These are phyloP conservation scores for Polygonum maritimum DNA, from an alignment of 148 eudicot genomes.

Conservation along the genomic window DNA sequence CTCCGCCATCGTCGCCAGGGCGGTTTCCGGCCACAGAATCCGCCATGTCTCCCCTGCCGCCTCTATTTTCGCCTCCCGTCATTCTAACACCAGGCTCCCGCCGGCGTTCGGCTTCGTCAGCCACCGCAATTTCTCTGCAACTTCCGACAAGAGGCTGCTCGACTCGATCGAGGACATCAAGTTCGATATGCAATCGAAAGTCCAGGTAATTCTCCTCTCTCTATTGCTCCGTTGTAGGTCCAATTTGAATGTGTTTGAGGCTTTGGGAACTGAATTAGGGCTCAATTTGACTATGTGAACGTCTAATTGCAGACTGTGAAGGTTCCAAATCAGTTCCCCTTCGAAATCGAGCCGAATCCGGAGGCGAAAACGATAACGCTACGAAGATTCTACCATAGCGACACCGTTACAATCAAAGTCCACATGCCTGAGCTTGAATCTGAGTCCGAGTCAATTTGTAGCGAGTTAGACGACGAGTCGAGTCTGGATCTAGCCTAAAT, in stretches of 20 bases:
- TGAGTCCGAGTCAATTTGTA: conserved; percentile 12
- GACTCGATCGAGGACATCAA: conserved; percentile 45
- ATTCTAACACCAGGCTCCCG: conserved; percentile 12
- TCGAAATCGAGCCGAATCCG: conserved; percentile 34
- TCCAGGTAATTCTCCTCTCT: neutral
- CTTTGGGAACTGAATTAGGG: neutral
- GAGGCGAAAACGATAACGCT: conserved; percentile 46
- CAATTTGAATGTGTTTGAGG: neutral
- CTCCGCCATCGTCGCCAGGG: conserved; percentile 26
- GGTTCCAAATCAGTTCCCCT: conserved; percentile 44
- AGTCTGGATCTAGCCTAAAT: conserved; percentile 38
- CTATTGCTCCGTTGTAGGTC: neutral
- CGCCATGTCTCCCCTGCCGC: conserved; percentile 17
- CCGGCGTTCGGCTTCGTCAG: conserved; percentile 6
- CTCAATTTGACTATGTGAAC: neutral
- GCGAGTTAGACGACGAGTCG: conserved; percentile 25
- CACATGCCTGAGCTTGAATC: conserved; percentile 41
- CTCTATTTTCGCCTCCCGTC: conserved; percentile 25
- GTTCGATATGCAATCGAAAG: conserved; percentile 41
- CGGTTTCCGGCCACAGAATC: conserved; percentile 29
- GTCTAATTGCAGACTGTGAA: conserved; percentile 26
- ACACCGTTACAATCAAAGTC: conserved; percentile 46
- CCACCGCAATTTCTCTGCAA: conserved; percentile 17
- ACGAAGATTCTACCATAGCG: conserved; percentile 46
- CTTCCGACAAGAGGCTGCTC: conserved; percentile 36